Evolutionary conservation across 257 asterid genomes (phyloP).

Genomic region (Rhazya stricta): DNA sequence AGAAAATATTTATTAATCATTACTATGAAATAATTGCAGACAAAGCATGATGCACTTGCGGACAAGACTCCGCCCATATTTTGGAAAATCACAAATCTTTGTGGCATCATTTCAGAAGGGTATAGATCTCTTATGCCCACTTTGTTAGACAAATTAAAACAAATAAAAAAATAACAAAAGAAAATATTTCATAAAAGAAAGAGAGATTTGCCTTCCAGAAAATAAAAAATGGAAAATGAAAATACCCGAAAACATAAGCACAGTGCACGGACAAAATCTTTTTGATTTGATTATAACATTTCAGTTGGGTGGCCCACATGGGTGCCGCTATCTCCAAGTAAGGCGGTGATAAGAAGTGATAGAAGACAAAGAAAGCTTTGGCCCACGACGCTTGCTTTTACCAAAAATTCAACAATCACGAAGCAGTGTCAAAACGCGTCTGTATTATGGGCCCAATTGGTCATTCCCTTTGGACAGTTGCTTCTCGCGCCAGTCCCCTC

Average conservation of each 20-base stretch:
- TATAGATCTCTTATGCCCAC: no score
- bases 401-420: slow-evolving; percentile 8
- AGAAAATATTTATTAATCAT: not conserved
- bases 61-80: not conserved
- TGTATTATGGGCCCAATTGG: slow-evolving; percentile 4
- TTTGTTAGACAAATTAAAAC: no score
- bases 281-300: no score
- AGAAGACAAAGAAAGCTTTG: not conserved
- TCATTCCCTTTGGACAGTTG: slow-evolving; percentile 8
- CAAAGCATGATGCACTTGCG: not conserved
- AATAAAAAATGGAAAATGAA: not conserved
- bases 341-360: not conserved
- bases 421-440: slow-evolving; percentile 19
- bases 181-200: no score
- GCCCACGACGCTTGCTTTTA: not conserved
- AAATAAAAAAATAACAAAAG: no score
- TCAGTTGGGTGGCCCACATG: no score
- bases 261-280: not conserved
- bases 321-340: no score
- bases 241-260: not conserved
- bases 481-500: slow-evolving; percentile 16
- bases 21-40: not conserved
- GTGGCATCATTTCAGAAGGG: no score
- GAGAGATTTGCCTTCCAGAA: no score
- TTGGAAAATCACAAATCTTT: no score